phyloP scores from a whole-genome alignment of 2,329 filamentous ascomycete species.

The Aureobasidium sp. region DNA sequence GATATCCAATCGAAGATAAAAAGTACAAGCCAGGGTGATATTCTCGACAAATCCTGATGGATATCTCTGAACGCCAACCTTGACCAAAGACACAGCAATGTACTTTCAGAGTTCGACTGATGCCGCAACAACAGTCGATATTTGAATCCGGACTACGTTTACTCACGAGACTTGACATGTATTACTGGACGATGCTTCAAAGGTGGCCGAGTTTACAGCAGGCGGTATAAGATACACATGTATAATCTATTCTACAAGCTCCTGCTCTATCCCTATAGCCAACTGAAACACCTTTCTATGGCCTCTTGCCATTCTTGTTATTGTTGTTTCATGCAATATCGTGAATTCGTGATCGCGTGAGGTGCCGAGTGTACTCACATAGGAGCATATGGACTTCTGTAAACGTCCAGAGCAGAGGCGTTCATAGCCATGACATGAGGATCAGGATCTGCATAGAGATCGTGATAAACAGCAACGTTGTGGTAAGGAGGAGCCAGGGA shows the following conservation, averaged over 20 bases:
- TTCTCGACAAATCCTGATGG: neutral
- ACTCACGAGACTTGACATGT: no score
- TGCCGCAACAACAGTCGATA: no score
- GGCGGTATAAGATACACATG: neutral
- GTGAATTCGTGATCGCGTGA: neutral
- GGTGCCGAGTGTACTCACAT: neutral
- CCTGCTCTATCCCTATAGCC: neutral
- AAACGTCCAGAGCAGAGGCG: neutral
- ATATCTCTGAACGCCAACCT: no score
- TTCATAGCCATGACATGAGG: neutral
- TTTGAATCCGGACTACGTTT: no score
- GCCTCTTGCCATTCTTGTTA: no score
- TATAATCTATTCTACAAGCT: neutral
- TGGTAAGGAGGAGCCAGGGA: conserved; percentile 9
- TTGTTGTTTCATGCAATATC: neutral
- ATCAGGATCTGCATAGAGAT: conserved; percentile 1
- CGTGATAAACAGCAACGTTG: neutral
- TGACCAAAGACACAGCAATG: no score
- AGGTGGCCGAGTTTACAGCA: no score
- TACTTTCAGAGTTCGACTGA: no score
- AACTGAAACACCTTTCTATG: neutral
- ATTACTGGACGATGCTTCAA: no score
- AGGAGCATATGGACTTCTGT: conserved; percentile 14
- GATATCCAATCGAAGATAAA: no score
- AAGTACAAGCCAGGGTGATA: neutral